These are phyloP conservation scores for Dryas drummondii DNA, from an alignment of 306 rosid species.

Conservation along the genomic window DNA sequence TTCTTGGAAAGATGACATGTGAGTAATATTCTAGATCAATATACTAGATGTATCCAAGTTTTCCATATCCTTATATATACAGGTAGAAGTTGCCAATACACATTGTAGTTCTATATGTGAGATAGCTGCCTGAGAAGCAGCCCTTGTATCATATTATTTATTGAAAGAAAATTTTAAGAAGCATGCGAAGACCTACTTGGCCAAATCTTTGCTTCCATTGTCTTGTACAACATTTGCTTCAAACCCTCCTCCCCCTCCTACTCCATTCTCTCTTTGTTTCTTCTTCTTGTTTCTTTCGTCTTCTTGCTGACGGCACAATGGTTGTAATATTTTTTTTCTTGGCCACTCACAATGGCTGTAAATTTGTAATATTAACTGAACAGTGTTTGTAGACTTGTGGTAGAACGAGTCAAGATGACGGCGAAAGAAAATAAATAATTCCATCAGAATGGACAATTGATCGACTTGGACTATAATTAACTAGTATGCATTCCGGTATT, in stretches of 20 bases:
- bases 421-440: background rate
- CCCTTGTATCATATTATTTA: background rate
- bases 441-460: no score
- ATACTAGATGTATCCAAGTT: background rate
- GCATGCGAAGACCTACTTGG: no score
- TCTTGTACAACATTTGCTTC: no score
- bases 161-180: background rate
- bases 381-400: background rate
- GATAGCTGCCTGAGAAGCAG: background rate
- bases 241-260: no score
- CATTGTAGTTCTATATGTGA: background rate
- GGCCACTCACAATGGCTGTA: no score
- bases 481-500: no score
- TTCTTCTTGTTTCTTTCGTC: no score
- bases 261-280: no score
- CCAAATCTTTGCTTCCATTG: no score
- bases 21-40: background rate
- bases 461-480: no score
- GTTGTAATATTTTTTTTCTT: background rate
- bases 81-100: background rate
- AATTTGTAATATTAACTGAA: background rate
- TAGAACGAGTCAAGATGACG: background rate
- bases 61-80: background rate
- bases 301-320: no score
- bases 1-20: slow-evolving; percentile 53